A percentile compares a stretch with the other conserved stretches of the same genome.
phyloP scores from a whole-genome alignment of 2,329 filamentous ascomycete genomes.

The Mycosphaerelloides madeirae region DNA sequence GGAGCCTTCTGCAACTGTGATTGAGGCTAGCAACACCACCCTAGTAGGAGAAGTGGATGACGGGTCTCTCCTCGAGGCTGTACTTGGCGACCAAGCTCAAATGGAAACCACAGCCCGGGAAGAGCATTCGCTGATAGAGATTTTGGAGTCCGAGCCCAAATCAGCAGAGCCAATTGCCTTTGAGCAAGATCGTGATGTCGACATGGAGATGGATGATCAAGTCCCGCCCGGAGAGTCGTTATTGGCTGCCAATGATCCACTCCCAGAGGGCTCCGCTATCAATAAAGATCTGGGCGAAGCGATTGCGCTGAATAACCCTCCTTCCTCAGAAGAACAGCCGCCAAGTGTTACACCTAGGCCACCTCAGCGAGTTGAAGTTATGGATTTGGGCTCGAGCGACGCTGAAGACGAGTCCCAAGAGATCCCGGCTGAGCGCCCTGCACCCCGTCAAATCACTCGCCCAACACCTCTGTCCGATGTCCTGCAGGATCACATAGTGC shows the following conservation, averaged over 20 bases:
- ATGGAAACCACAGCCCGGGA: background rate
- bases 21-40: background rate
- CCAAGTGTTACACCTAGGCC: constrained; percentile 9
- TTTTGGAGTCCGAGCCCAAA: background rate
- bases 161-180: no score
- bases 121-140: background rate
- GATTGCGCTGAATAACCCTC: background rate
- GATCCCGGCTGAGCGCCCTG: no score
- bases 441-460: no score
- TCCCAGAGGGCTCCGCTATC: constrained; percentile 3
- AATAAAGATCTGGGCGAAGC: constrained; percentile 4
- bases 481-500: no score
- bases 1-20: no score
- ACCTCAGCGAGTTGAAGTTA: constrained; percentile 16
- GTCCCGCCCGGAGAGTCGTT: no score
- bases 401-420: constrained; percentile 17
- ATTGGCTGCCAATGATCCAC: constrained; percentile 2
- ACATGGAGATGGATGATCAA: no score
- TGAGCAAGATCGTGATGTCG: no score
- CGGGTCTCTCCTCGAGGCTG: constrained; percentile 5
- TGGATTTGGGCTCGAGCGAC: constrained; percentile 24
- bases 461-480: no score
- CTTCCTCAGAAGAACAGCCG: background rate
- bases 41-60: constrained; percentile 1
- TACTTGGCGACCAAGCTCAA: background rate